Evolutionary conservation across 371 early-diverging fungal species (phyloP).

Genomic region (Saksenaea vasiformis): DNA sequence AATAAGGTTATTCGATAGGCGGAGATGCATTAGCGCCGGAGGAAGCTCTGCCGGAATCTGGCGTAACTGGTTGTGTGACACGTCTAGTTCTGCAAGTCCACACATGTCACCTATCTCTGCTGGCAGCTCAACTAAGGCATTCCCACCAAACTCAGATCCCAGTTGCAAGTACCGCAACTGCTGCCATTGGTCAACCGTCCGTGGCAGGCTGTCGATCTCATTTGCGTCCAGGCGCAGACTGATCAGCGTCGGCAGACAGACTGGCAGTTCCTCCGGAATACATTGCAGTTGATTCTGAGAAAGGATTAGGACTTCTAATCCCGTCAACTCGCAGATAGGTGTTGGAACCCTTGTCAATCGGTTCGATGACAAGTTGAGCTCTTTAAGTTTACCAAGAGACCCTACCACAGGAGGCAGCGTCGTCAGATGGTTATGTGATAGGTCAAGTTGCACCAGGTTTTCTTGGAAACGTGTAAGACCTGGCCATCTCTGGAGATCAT

Average conservation of each 20-base stretch:
- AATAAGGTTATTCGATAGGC: constrained; percentile 52
- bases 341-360: constrained; percentile 26
- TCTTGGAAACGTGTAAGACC: constrained; percentile 21
- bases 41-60: constrained; percentile 42
- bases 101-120: constrained; percentile 47
- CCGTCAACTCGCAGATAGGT: constrained; percentile 39
- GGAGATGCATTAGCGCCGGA: constrained; percentile 29
- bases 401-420: constrained; percentile 43
- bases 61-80: constrained; percentile 56
- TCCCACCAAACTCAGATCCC: constrained; percentile 64
- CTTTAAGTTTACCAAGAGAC: constrained; percentile 41
- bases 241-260: constrained; percentile 41
- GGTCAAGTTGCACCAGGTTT: constrained; percentile 54
- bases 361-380: constrained; percentile 59
- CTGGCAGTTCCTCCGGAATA: constrained; percentile 48
- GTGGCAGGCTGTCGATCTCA: constrained; percentile 48
- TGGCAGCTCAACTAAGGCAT: constrained; percentile 51
- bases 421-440: constrained; percentile 55
- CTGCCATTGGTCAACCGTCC: constrained; percentile 39
- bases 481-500: no score
- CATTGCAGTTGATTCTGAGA: constrained; percentile 52
- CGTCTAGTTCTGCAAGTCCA: constrained; percentile 49
- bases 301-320: constrained; percentile 54
- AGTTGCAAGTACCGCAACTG: constrained; percentile 55
- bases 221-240: constrained; percentile 57